These are phyloP conservation scores for Paraleonurus japonicus DNA, from an alignment of 257 asterid genomes.

Conservation along the genomic window DNA sequence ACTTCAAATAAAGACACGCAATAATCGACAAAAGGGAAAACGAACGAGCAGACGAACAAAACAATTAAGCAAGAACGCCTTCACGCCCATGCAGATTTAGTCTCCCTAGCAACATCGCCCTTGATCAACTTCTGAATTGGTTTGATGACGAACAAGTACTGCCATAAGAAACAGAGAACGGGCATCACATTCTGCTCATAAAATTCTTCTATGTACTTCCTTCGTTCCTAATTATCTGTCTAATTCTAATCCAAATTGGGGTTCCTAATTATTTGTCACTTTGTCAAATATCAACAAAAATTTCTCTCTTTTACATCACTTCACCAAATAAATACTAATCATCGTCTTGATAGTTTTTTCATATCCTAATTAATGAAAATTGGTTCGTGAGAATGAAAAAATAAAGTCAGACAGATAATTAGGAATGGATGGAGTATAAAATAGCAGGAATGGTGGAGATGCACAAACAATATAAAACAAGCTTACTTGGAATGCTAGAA, in stretches of 20 bases:
- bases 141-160: constrained; percentile 71
- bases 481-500: constrained; percentile 75
- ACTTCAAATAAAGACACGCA: neutral
- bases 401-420: too few relatives aligned
- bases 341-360: too few relatives aligned
- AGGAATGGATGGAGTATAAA: neutral
- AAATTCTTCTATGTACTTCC: neutral
- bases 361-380: too few relatives aligned
- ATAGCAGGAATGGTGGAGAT: neutral
- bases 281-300: too few relatives aligned
- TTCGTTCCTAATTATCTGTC: too few relatives aligned
- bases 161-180: constrained; percentile 16
- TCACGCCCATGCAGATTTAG: constrained; percentile 56
- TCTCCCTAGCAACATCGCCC: constrained; percentile 55
- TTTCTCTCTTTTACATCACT: too few relatives aligned
- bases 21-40: neutral
- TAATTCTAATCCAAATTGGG: too few relatives aligned
- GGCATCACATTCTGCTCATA: neutral
- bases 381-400: too few relatives aligned
- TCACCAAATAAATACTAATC: too few relatives aligned
- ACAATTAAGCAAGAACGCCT: neutral
- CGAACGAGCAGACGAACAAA: neutral
- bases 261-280: too few relatives aligned
- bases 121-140: constrained; percentile 62
- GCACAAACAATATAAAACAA: neutral